phyloP scores from a whole-genome alignment of 805 yeast species.

The Candida taoyuanica region DNA sequence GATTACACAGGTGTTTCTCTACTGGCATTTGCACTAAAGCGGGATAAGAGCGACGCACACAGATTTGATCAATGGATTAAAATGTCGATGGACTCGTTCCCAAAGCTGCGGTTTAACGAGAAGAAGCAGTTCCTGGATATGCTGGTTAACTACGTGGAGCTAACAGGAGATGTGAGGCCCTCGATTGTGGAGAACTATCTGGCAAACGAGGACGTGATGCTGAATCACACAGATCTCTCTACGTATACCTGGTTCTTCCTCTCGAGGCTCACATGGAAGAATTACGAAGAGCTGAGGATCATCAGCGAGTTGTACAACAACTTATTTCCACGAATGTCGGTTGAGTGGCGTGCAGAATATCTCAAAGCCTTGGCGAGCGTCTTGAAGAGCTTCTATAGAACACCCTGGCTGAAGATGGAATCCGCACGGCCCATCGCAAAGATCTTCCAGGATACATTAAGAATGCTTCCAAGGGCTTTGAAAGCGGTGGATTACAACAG shows the following conservation, averaged over 20 bases:
- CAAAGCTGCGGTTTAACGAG: background rate
- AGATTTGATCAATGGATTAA: constrained; percentile 13
- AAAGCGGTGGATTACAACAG: constrained; percentile 7
- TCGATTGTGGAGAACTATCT: constrained; percentile 8
- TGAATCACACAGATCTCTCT: constrained; percentile 1
- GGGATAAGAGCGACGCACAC: background rate
- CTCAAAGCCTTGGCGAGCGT: constrained; percentile 5
- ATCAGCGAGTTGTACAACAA: constrained; percentile 6
- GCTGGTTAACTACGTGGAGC: constrained; percentile 7
- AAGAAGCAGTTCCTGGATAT: constrained; percentile 7
- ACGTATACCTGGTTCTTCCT: constrained; percentile 12
- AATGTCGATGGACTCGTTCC: constrained; percentile 8
- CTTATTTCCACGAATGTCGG: background rate
- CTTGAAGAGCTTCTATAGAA: constrained; percentile 3
- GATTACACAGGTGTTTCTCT: constrained; percentile 10
- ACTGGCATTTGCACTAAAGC: constrained; percentile 6
- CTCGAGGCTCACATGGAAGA: background rate
- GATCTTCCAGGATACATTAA: constrained; percentile 4
- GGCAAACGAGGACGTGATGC: constrained; percentile 4
- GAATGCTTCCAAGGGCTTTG: constrained; percentile 1
- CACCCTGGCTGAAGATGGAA: too few species aligned
- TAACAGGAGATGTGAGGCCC: constrained; percentile 9
- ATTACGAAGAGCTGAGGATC: constrained; percentile 3
- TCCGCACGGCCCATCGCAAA: too few species aligned
- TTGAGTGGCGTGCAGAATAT: constrained; percentile 11